Evolutionary conservation across 345 rosid species (phyloP).

Genomic region (Citrus australasica): DNA sequence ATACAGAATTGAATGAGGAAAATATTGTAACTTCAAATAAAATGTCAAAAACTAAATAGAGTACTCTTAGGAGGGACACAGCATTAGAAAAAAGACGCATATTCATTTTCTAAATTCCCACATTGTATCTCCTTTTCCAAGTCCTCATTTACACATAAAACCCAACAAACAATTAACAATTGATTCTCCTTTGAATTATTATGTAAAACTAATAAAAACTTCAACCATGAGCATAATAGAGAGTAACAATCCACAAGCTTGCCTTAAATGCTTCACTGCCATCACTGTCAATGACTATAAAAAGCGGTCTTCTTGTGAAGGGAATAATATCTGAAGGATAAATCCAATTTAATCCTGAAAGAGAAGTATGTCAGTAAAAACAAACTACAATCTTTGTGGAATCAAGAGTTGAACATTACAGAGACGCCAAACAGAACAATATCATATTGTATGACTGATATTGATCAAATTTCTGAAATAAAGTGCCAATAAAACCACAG

Average conservation of each 20-base stretch:
- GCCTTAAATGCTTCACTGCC: slow-evolving; percentile 68
- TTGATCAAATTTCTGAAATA: background rate
- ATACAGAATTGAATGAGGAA: background rate
- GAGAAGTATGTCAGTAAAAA: slow-evolving; percentile 16
- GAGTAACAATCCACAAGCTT: slow-evolving; percentile 21
- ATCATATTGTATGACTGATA: background rate
- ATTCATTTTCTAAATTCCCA: background rate
- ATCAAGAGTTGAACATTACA: background rate
- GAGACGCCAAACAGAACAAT: background rate
- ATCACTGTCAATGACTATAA: slow-evolving; percentile 80
- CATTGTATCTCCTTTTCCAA: background rate
- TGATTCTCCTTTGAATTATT: background rate
- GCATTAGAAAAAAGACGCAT: background rate
- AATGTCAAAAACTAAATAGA: background rate
- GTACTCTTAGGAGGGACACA: background rate
- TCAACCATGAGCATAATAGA: background rate
- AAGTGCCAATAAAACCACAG: background rate
- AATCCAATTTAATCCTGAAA: slow-evolving; percentile 73
- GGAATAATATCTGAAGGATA: slow-evolving; percentile 87
- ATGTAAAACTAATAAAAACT: background rate
- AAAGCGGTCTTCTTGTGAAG: slow-evolving; percentile 85
- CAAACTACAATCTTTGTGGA: background rate
- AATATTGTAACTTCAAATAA: background rate
- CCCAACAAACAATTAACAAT: background rate
- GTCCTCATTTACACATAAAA: background rate